Base-by-base conservation (phyloP, 768 basidiomycete species). In the Mycena pura region DNA sequence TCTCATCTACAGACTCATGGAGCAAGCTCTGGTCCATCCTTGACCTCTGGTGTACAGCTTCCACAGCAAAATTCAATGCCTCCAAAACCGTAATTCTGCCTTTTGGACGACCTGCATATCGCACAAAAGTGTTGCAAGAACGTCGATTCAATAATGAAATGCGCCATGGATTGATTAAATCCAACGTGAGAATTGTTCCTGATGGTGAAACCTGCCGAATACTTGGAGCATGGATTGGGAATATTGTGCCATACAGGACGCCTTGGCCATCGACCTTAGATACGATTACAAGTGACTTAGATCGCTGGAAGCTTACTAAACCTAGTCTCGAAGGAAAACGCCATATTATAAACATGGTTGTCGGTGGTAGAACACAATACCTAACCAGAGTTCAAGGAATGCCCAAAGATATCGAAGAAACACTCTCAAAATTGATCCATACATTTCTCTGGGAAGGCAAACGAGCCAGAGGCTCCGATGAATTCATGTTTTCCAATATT, bases 21-120 rank as follows among this genome's bases (percentile, higher is more conserved):
- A 38, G 40, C 0, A 54, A 45, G 0, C 70, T 83, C 0, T 28
- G 65, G 6, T 0, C 28, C 0, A 70, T 81, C 1, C 75, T 82
- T 0, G 4, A 21, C 5, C 27, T 34, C 3, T 55, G 54, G 54
- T 45, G 54, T 41, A 21, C 31, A 24, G 54, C 54, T 5, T 55
- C 54, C 15, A 44, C 27, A 2, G 40, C 54, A 0, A 77, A 76
- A 47, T 83, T 82, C 60, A 83, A 82, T 45, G 49, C 63, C 0
- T 44, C 56, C 0, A 55, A 55, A 21, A 57, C 45, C 9, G 22
- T 46, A 17, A 13, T 57, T 11, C 31, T 57, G 4, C 56, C 56
- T 1, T 57, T 47, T 40, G 56, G 56, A 1, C 3, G 38, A 1
- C 3, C 36, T 31, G 15, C 3, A 4, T 52, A 52, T 41, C 10